Evolutionary conservation across 768 basidiomycete species (phyloP), one percentile per base, ranked within the genome.

Genomic region (Mycena amicta): DNA sequence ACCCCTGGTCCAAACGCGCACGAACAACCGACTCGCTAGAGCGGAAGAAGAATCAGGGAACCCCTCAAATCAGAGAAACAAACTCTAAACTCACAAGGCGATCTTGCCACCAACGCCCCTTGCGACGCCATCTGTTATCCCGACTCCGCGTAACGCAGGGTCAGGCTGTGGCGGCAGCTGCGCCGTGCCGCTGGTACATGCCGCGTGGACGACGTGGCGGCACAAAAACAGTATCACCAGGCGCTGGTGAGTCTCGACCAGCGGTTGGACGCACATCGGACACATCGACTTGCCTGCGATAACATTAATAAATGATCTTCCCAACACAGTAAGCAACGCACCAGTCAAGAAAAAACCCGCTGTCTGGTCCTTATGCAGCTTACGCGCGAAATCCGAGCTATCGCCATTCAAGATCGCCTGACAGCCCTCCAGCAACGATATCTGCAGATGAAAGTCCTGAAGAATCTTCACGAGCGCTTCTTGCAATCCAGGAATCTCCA

Each of bases 401-500:
- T 98, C 96, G 15, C 90, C 86, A 54, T 92, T 81, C 56, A 98
- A 71, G 52, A 98, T 93, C 3, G 83, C 84, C 72, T 92, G 89
- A 68, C 95, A 97, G 1, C 96, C 96, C 63, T 97, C 94, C 50
- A 98, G 77, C 11, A 99, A 74, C 8, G 93, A 95, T 25, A 93
- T 90, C 72, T 96, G 96, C 5, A 98, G 76, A 68, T 98, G 93
- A 69, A 95, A 97, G 68, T 97, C 95, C 62, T 96, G 94, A 50
- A 99, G 75, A 53, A 99, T 98, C 82, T 97, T 98, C 76, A 98
- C 92, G 30, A 98, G 74, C 3, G 96, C 95, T 50, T 89, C 87
- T 70, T 97, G 95, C 57, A 99, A 80, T 1, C 96, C 96, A 0
- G 94, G 94, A 46, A 99, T 98, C 73, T 98, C 95, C 3, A 98